These are phyloP conservation scores for Penicillium sp. DNA, from an alignment of 2,329 filamentous ascomycete species.

Conservation along the genomic window DNA sequence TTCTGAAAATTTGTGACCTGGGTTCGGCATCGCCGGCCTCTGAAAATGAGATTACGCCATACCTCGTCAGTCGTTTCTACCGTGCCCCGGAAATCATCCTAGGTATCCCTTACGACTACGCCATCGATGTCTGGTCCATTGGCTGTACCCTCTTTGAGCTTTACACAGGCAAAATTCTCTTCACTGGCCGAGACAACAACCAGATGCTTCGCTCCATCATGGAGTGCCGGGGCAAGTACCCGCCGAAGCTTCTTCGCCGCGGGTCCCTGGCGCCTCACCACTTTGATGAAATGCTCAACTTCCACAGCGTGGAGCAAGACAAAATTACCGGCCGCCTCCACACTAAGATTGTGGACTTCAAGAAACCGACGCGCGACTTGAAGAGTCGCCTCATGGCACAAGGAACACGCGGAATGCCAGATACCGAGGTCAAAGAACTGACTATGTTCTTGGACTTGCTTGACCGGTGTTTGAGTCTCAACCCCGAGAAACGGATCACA, in stretches of 20 bases:
- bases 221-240: slow-evolving; percentile 91
- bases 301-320: slow-evolving; percentile 80
- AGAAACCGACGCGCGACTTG: slow-evolving; percentile 76
- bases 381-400: slow-evolving; percentile 72
- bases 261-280: slow-evolving; percentile 73
- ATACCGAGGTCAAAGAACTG: slow-evolving; percentile 72
- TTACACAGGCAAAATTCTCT: slow-evolving; percentile 96
- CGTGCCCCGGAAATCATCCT: slow-evolving; percentile 95
- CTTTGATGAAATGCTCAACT: slow-evolving; percentile 82
- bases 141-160: slow-evolving; percentile 96
- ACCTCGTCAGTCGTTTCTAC: slow-evolving; percentile 96
- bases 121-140: slow-evolving; percentile 96
- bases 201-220: slow-evolving; percentile 97
- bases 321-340: slow-evolving; percentile 78
- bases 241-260: slow-evolving; percentile 80
- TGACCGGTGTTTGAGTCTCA: slow-evolving; percentile 82
- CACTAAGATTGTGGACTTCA: slow-evolving; percentile 46
- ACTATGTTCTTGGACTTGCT: slow-evolving; percentile 82
- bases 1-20: slow-evolving; percentile 93
- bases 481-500: slow-evolving; percentile 88
- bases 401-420: slow-evolving; percentile 69
- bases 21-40: slow-evolving; percentile 91
- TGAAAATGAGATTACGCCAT: slow-evolving; percentile 89
- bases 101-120: slow-evolving; percentile 92
- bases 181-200: slow-evolving; percentile 93